Percentiles rank a stretch among this genome's conserved stretches.
Evolutionary conservation across 2,329 filamentous ascomycete genomes (phyloP).

Genomic region (Exserohilum rostratum): DNA sequence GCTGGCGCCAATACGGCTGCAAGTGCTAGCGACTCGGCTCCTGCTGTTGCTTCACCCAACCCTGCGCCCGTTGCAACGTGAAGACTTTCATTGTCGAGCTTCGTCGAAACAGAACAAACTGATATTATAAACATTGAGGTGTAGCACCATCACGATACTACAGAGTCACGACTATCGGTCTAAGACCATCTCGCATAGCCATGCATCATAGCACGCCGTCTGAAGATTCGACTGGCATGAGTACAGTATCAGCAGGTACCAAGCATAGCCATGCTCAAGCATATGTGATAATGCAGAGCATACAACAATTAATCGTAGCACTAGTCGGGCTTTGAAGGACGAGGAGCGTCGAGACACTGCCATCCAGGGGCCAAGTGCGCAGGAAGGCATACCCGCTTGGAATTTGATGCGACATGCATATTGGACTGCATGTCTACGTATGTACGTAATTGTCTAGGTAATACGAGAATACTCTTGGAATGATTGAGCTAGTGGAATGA

Average conservation of each 20-base stretch:
- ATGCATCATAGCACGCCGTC: not conserved
- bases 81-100: not conserved
- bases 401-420: no score
- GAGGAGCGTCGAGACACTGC: no score
- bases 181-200: not conserved
- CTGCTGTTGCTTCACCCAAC: conserved; percentile 13
- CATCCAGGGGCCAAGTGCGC: no score
- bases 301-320: no score
- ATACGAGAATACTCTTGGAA: no score
- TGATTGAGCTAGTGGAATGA: not conserved
- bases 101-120: not conserved
- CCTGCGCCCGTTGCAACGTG: conserved; percentile 15
- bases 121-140: not conserved
- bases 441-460: no score
- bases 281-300: not conserved
- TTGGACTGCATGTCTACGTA: no score
- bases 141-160: not conserved
- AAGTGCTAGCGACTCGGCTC: conserved; percentile 11
- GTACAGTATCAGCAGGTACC: not conserved
- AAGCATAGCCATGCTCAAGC: not conserved
- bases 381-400: no score
- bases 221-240: not conserved
- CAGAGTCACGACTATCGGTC: not conserved
- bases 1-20: conserved; percentile 14
- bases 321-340: no score